Conservation (phyloP, 1,284 basidiomycete genomes). For the Paramarasmius palmivorus region DNA sequence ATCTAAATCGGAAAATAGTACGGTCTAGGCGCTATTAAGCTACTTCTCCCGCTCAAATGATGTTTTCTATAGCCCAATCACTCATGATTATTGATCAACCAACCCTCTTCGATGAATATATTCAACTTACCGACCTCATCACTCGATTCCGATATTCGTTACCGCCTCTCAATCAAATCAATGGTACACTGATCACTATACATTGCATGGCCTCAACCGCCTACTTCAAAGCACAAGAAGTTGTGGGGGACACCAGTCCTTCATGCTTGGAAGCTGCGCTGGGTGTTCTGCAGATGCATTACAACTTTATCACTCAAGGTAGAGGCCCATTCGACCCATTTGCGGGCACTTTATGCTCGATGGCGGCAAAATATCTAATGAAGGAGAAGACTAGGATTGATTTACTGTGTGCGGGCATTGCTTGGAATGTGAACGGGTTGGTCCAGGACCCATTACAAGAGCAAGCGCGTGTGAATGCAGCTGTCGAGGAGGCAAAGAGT, state of each 20-base stretch:
- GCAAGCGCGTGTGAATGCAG: not conserved
- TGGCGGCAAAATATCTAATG: not conserved
- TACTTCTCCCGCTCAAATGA: too few species aligned
- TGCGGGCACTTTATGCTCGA: not conserved
- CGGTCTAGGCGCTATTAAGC: not conserved
- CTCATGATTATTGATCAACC: not conserved
- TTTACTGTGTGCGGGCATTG: not conserved
- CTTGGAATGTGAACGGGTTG: not conserved
- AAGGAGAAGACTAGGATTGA: not conserved
- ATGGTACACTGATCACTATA: not conserved
- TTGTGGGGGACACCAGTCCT: not conserved
- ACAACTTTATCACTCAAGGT: not conserved
- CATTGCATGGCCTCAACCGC: not conserved
- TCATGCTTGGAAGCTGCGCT: not conserved
- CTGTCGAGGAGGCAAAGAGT: slow-evolving; percentile 3
- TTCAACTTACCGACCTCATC: not conserved
- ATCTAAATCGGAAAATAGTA: not conserved
- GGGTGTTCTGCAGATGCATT: not conserved
- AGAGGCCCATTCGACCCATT: not conserved
- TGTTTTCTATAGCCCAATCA: not conserved
- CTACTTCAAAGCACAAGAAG: slow-evolving; percentile 1
- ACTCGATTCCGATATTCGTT: not conserved
- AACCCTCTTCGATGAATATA: not conserved
- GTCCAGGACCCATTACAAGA: not conserved
- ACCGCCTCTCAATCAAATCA: not conserved